phyloP scores from a whole-genome alignment of 371 early-diverging fungal genomes.

The Syncephalis plumigaleata region DNA sequence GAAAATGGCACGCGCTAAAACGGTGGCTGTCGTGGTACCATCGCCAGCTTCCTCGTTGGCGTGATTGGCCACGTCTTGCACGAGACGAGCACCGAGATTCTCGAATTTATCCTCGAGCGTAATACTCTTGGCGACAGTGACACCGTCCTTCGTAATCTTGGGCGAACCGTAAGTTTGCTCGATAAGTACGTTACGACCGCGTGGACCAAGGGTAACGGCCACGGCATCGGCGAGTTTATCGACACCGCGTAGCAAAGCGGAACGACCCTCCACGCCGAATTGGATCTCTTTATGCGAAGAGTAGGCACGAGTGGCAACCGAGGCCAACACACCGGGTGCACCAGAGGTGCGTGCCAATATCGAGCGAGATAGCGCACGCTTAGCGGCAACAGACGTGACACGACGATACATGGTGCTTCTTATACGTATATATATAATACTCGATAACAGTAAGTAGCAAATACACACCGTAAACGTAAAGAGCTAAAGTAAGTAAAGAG shows the following conservation, averaged over 20 bases:
- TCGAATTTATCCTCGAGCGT: conserved; percentile 91
- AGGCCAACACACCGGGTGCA: too few relatives aligned
- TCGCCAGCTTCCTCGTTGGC: conserved; percentile 98
- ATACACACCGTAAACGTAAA: too few relatives aligned
- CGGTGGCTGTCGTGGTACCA: conserved; percentile 98
- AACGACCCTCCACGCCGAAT: conserved; percentile 93
- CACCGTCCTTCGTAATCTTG: conserved; percentile 99
- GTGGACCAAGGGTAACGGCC: conserved; percentile 94
- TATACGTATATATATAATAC: too few relatives aligned
- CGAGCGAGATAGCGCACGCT: too few relatives aligned
- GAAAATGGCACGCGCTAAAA: conserved; percentile 94
- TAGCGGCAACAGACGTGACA: too few relatives aligned
- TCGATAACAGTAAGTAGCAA: too few relatives aligned
- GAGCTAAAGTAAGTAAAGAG: too few relatives aligned
- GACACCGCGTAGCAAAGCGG: conserved; percentile 81
- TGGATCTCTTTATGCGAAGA: conserved; percentile 86
- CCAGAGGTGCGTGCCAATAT: too few relatives aligned
- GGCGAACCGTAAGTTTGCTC: conserved; percentile 94
- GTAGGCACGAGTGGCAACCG: conserved; percentile 32
- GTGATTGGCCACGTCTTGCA: conserved; percentile 98
- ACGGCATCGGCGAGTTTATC: conserved; percentile 93
- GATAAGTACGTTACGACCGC: conserved; percentile 95
- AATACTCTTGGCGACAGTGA: conserved; percentile 95
- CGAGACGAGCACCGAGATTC: conserved; percentile 93
- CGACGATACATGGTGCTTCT: too few relatives aligned